Conservation (phyloP, 2,329 filamentous ascomycete species). For the Fusarium sambucinum region DNA sequence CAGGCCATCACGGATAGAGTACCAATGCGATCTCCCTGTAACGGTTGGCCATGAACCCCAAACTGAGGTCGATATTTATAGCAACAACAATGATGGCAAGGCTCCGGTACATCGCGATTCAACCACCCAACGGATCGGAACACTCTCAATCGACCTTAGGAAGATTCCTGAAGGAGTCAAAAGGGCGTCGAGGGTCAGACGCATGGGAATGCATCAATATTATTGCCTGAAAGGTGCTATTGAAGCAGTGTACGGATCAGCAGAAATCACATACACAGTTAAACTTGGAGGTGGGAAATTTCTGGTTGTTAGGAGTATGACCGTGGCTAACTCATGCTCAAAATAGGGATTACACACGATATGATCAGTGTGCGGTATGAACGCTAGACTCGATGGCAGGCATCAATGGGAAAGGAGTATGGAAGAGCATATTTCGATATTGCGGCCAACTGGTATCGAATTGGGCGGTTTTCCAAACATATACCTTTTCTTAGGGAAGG, state of each 20-base stretch:
- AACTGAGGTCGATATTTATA: slow-evolving; percentile 56
- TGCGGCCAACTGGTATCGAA: neutral
- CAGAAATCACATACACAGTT: slow-evolving; percentile 54
- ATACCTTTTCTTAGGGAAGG: neutral
- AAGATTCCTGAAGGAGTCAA: slow-evolving; percentile 52
- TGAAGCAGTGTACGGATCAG: slow-evolving; percentile 55
- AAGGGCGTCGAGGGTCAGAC: slow-evolving; percentile 47
- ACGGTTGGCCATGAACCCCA: slow-evolving; percentile 52
- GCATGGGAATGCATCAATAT: slow-evolving; percentile 54
- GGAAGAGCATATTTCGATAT: slow-evolving; percentile 5
- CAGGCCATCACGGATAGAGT: slow-evolving; percentile 53
- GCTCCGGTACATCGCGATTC: slow-evolving; percentile 50
- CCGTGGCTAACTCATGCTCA: slow-evolving; percentile 22
- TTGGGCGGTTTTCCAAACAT: neutral
- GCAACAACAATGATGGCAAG: slow-evolving; percentile 50
- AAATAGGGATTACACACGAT: slow-evolving; percentile 53
- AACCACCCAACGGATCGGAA: slow-evolving; percentile 51
- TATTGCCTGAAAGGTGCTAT: slow-evolving; percentile 54
- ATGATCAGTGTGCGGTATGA: slow-evolving; percentile 54
- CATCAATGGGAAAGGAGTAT: slow-evolving; percentile 7
- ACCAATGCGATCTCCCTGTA: slow-evolving; percentile 56
- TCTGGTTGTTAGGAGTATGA: neutral
- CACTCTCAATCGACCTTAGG: slow-evolving; percentile 52
- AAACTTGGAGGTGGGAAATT: slow-evolving; percentile 53
- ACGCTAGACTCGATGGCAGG: slow-evolving; percentile 13